Conservation (phyloP, 2,329 filamentous ascomycete species). For the Pseudogymnoascus sp. region DNA sequence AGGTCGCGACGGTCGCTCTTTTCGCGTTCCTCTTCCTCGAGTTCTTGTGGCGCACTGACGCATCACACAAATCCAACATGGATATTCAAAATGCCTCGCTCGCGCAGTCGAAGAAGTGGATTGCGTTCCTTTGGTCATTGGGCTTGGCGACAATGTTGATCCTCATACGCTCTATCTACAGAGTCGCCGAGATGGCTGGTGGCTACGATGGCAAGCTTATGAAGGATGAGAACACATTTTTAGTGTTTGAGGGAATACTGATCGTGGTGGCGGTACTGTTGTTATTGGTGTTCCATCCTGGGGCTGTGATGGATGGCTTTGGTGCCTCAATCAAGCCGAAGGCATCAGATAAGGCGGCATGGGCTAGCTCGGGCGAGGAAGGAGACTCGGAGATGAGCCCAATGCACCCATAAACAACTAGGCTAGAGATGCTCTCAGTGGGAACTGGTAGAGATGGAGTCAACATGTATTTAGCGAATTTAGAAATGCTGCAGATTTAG, state of each 20-base stretch:
- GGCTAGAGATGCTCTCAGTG: neutral
- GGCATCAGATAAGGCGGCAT: slow-evolving; percentile 12
- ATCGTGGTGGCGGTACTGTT: slow-evolving; percentile 38
- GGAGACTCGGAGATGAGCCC: neutral
- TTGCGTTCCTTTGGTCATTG: slow-evolving; percentile 12
- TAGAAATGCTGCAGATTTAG: neutral
- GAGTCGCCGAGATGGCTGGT: slow-evolving; percentile 55
- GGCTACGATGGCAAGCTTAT: slow-evolving; percentile 56
- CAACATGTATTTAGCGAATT: neutral
- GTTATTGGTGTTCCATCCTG: slow-evolving; percentile 40
- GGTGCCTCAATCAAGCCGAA: neutral
- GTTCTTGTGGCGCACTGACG: slow-evolving; percentile 38
- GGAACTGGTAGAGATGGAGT: neutral
- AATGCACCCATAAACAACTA: neutral
- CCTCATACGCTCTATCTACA: slow-evolving; percentile 55
- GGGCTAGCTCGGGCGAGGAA: neutral
- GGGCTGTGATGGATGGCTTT: slow-evolving; percentile 2
- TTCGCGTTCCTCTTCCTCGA: slow-evolving; percentile 45
- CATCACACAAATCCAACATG: neutral
- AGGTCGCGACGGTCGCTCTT: slow-evolving; percentile 47
- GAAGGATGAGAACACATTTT: slow-evolving; percentile 44
- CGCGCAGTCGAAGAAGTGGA: neutral
- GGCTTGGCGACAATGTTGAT: slow-evolving; percentile 51
- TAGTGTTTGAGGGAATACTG: slow-evolving; percentile 49
- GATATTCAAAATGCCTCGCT: neutral